These are phyloP conservation scores for Fusarium euwallaceae DNA, from an alignment of 2,329 filamentous ascomycete species.

Conservation along the genomic window DNA sequence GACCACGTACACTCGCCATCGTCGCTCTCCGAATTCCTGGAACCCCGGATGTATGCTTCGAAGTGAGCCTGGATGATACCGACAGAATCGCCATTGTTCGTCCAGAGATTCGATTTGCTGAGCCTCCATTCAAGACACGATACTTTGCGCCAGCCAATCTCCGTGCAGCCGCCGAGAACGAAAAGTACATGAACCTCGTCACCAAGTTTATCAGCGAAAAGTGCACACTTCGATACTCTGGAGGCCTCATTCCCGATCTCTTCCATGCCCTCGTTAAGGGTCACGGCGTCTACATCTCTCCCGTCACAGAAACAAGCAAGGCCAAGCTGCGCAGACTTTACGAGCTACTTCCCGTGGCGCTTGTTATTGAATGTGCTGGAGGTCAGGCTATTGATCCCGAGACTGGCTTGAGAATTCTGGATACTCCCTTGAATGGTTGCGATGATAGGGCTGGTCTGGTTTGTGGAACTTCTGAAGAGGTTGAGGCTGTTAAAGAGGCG, in stretches of 20 bases:
- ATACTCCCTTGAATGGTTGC: slow-evolving; percentile 53
- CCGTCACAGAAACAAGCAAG: slow-evolving; percentile 63
- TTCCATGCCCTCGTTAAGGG: slow-evolving; percentile 71
- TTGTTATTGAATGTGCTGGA: slow-evolving; percentile 71
- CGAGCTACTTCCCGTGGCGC: slow-evolving; percentile 70
- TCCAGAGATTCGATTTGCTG: slow-evolving; percentile 53
- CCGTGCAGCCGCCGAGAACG: slow-evolving; percentile 66
- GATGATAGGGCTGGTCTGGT: slow-evolving; percentile 65
- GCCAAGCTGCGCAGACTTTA: slow-evolving; percentile 72
- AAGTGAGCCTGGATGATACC: slow-evolving; percentile 59
- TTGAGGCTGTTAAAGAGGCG: slow-evolving; percentile 52
- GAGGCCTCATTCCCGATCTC: slow-evolving; percentile 72
- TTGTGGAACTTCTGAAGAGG: slow-evolving; percentile 65
- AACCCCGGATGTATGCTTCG: slow-evolving; percentile 59
- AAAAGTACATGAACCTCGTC: slow-evolving; percentile 63
- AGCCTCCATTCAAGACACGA: slow-evolving; percentile 59
- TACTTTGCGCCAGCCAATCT: slow-evolving; percentile 75
- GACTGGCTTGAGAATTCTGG: slow-evolving; percentile 58
- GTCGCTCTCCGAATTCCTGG: slow-evolving; percentile 66
- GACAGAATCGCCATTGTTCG: slow-evolving; percentile 56
- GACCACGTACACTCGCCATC: slow-evolving; percentile 68
- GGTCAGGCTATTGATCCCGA: slow-evolving; percentile 66
- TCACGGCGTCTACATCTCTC: slow-evolving; percentile 71
- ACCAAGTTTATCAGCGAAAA: slow-evolving; percentile 62
- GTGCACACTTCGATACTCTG: slow-evolving; percentile 72